These are phyloP conservation scores for Ogataea paraovalis DNA, from an alignment of 805 yeast species.

Conservation along the genomic window DNA sequence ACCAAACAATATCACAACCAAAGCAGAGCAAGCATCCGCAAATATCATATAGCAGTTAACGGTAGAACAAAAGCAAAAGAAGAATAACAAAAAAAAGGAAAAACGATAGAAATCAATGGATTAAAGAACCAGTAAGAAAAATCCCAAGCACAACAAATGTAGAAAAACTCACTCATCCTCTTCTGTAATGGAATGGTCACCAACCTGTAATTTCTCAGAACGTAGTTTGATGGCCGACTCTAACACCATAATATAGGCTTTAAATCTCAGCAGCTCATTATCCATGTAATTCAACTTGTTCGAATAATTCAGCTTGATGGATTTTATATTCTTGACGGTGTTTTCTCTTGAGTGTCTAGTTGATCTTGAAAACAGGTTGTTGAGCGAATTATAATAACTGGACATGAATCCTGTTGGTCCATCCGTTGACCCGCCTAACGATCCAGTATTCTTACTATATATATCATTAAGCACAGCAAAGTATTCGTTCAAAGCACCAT, in stretches of 20 bases:
- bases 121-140: too few relatives aligned
- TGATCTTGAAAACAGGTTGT: slow-evolving; percentile 13
- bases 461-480: slow-evolving; percentile 13
- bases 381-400: slow-evolving; percentile 8
- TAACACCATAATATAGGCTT: slow-evolving; percentile 40
- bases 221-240: slow-evolving; percentile 47
- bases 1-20: too few relatives aligned
- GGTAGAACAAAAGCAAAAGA: neutral
- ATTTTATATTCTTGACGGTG: slow-evolving; percentile 31
- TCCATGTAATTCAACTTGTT: slow-evolving; percentile 40
- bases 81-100: neutral
- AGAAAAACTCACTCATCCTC: slow-evolving; percentile 3
- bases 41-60: too few relatives aligned
- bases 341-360: slow-evolving; percentile 11
- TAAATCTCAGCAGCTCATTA: slow-evolving; percentile 41
- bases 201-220: slow-evolving; percentile 26
- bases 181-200: slow-evolving; percentile 3
- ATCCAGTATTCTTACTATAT: slow-evolving; percentile 3
- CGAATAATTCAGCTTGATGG: slow-evolving; percentile 37
- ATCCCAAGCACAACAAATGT: too few relatives aligned
- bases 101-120: neutral
- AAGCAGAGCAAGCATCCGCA: too few relatives aligned
- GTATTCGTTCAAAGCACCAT: slow-evolving; percentile 29
- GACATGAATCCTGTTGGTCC: neutral
- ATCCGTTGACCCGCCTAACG: neutral